These are phyloP conservation scores for Platanthera zijinensis DNA, from an alignment of 106 monocot genomes.

Conservation along the genomic window DNA sequence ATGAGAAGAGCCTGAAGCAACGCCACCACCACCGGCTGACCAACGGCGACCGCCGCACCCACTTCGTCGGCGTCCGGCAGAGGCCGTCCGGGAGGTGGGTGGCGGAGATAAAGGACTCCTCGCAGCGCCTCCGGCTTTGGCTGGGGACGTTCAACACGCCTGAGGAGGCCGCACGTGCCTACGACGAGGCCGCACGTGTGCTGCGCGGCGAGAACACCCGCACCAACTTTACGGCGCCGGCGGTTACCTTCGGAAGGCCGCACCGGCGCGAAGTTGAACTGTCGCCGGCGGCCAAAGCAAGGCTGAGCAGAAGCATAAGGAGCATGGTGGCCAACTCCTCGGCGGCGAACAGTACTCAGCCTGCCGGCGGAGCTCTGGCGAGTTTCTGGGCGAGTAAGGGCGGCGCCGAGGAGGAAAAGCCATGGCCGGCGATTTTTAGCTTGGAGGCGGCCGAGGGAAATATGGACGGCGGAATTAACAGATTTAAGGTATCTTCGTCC, in stretches of 20 bases:
- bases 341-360: no score
- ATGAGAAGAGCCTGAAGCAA: background rate
- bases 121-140: constrained; percentile 42
- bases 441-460: background rate
- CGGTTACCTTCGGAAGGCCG: background rate
- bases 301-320: constrained; percentile 22
- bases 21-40: background rate
- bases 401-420: background rate
- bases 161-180: constrained; percentile 42
- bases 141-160: constrained; percentile 47
- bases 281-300: constrained; percentile 5
- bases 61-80: constrained; percentile 40
- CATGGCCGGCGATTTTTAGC: constrained; percentile 7
- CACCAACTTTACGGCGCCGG: constrained; percentile 20
- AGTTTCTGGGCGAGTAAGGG: background rate
- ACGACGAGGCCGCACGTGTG: constrained; percentile 38
- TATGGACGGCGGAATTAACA: background rate
- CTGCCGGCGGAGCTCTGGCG: background rate
- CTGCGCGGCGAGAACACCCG: constrained; percentile 37
- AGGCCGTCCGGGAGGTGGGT: constrained; percentile 51
- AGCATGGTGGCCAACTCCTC: constrained; percentile 1
- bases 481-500: constrained; percentile 39
- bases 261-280: background rate
- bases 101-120: constrained; percentile 55
- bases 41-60: constrained; percentile 4